A percentile compares a stretch with the other conserved stretches of the same genome.
Conservation (phyloP, 2,329 filamentous ascomycete species). For the Chaetothyriales sp. region DNA sequence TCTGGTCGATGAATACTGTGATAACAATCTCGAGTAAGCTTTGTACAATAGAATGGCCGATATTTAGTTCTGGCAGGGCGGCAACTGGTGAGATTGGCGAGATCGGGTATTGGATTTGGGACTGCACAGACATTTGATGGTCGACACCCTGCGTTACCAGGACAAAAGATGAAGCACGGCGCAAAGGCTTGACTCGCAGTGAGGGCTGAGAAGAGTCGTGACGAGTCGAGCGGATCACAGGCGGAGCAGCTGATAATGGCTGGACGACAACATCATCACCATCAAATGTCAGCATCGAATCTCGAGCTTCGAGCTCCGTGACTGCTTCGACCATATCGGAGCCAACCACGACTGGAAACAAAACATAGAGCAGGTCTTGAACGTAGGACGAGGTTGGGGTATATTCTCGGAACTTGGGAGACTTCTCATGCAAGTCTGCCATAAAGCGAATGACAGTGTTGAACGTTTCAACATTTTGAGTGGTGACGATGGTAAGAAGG, state of each 20-base stretch:
- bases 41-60: conserved; percentile 60
- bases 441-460: conserved; percentile 69
- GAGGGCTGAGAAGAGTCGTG: conserved; percentile 37
- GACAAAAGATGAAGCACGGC: conserved; percentile 80
- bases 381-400: conserved; percentile 67
- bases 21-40: conserved; percentile 65
- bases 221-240: conserved; percentile 62
- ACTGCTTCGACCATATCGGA: conserved; percentile 71
- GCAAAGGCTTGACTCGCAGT: conserved; percentile 32
- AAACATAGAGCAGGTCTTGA: conserved; percentile 59
- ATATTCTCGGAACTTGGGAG: conserved; percentile 68
- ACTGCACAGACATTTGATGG: conserved; percentile 4
- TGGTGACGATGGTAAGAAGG: conserved; percentile 23
- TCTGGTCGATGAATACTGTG: conserved; percentile 69
- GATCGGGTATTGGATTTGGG: conserved; percentile 21
- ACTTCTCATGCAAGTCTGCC: conserved; percentile 63
- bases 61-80: conserved; percentile 34
- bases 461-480: conserved; percentile 51
- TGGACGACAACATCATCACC: conserved; percentile 74
- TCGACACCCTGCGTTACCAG: conserved; percentile 47
- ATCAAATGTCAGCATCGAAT: conserved; percentile 70
- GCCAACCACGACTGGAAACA: conserved; percentile 82
- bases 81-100: conserved; percentile 33
- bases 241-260: conserved; percentile 51
- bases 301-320: conserved; percentile 71